Conservation (phyloP, 768 basidiomycete genomes). For the Favolaschia claudopus region DNA sequence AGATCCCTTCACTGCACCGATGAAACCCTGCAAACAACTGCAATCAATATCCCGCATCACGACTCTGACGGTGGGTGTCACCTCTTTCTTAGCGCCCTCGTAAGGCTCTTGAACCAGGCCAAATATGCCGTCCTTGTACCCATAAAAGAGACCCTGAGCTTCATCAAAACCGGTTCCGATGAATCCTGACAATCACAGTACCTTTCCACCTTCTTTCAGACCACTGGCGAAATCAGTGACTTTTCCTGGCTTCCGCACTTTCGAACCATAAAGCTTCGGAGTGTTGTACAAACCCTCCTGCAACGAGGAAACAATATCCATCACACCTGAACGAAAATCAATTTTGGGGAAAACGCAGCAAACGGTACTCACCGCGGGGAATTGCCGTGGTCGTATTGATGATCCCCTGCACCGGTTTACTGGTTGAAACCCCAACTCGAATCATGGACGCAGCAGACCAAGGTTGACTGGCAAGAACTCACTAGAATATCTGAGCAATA, state of each 20-base stretch:
- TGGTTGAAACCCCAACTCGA: slow-evolving; percentile 23
- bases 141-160: slow-evolving; percentile 39
- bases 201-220: slow-evolving; percentile 57
- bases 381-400: slow-evolving; percentile 56
- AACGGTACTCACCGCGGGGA: slow-evolving; percentile 45
- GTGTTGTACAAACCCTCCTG: slow-evolving; percentile 56
- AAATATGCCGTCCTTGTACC: slow-evolving; percentile 46
- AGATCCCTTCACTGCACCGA: slow-evolving; percentile 45
- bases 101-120: slow-evolving; percentile 42
- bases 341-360: background rate
- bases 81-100: slow-evolving; percentile 42
- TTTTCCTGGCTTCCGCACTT: slow-evolving; percentile 47
- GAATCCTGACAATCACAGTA: slow-evolving; percentile 10
- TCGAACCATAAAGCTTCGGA: slow-evolving; percentile 50
- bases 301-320: slow-evolving; percentile 48
- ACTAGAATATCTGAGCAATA: slow-evolving; percentile 59
- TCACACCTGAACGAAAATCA: slow-evolving; percentile 41
- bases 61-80: background rate
- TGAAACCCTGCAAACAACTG: slow-evolving; percentile 33
- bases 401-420: slow-evolving; percentile 51
- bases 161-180: background rate
- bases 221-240: slow-evolving; percentile 54
- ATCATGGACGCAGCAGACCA: background rate
- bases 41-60: background rate
- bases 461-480: slow-evolving; percentile 1